Conservation (phyloP, 176 grass and related monocot species). For the Cenchrus americanus region DNA sequence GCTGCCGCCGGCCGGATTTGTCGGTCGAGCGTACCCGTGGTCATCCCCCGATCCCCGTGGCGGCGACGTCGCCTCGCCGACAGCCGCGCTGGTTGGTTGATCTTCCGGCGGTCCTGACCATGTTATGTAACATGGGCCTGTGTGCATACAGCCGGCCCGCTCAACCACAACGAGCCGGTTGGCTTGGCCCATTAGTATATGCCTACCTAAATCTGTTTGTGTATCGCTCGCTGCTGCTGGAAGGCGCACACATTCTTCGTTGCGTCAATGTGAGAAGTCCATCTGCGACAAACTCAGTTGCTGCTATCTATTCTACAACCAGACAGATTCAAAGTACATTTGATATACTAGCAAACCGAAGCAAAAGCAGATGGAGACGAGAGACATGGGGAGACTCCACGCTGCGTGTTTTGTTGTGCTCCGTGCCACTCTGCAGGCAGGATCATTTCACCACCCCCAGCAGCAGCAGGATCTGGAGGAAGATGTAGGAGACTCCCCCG, state of each 20-base stretch:
- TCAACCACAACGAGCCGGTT: background rate
- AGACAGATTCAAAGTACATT: background rate
- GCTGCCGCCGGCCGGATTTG: background rate
- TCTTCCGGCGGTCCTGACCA: background rate
- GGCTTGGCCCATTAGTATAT: background rate
- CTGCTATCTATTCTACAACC: background rate
- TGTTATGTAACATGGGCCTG: background rate
- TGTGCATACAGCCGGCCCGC: background rate
- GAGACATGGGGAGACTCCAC: background rate
- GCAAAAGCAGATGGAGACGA: background rate
- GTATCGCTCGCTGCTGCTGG: background rate
- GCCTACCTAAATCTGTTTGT: no score
- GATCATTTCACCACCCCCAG: conserved; percentile 56
- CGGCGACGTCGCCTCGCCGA: background rate
- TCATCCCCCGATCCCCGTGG: no score
- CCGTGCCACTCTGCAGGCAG: background rate
- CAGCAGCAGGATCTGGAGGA: conserved; percentile 79
- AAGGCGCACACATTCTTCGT: background rate
- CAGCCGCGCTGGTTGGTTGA: background rate
- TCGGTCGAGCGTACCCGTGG: background rate
- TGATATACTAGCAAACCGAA: background rate
- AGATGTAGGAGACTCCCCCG: conserved; percentile 81
- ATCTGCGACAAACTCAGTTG: background rate
- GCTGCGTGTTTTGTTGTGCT: background rate
- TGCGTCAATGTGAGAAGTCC: background rate